These are phyloP conservation scores for Nitzschia putrida DNA, from an alignment of 108 stramenopile genomes.

Conservation along the genomic window DNA sequence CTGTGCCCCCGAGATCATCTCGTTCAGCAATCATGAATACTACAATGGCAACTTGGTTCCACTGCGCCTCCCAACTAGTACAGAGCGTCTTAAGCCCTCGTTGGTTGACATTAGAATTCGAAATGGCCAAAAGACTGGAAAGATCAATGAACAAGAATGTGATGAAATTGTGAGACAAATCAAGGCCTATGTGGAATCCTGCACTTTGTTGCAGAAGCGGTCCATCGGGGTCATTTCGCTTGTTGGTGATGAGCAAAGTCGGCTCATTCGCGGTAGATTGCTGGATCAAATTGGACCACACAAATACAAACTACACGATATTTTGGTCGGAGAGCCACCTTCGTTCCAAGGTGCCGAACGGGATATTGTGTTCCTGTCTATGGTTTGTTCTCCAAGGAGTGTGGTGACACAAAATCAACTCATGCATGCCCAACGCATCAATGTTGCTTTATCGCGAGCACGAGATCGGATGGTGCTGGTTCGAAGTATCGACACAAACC, in stretches of 20 bases:
- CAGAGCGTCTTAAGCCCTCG: conserved; percentile 48
- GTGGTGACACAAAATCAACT: conserved; percentile 56
- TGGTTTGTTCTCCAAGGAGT: conserved; percentile 59
- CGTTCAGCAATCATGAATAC: conserved; percentile 53
- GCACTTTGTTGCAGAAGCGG: conserved; percentile 10
- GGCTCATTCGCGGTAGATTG: conserved; percentile 56
- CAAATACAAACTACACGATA: conserved; percentile 44
- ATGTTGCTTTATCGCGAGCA: conserved; percentile 63
- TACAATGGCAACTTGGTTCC: conserved; percentile 53
- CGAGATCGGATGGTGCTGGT: conserved; percentile 59
- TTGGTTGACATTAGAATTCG: conserved; percentile 47
- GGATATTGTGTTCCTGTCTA: conserved; percentile 58
- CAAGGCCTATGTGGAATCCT: conserved; percentile 23
- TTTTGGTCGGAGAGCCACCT: conserved; percentile 62
- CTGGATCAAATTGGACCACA: conserved; percentile 55
- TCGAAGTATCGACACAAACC: conserved; percentile 45
- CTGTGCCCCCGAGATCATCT: conserved; percentile 64
- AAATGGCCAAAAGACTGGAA: conserved; percentile 51
- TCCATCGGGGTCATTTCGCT: conserved; percentile 64
- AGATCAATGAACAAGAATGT: conserved; percentile 54
- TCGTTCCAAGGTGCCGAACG: conserved; percentile 66
- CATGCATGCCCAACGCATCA: conserved; percentile 58
- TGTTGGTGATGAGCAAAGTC: conserved; percentile 65
- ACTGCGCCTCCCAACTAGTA: conserved; percentile 50
- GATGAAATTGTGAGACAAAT: conserved; percentile 53